These are phyloP conservation scores for Pelargonium citronellum DNA, from an alignment of 441 rosid species.

Conservation along the genomic window DNA sequence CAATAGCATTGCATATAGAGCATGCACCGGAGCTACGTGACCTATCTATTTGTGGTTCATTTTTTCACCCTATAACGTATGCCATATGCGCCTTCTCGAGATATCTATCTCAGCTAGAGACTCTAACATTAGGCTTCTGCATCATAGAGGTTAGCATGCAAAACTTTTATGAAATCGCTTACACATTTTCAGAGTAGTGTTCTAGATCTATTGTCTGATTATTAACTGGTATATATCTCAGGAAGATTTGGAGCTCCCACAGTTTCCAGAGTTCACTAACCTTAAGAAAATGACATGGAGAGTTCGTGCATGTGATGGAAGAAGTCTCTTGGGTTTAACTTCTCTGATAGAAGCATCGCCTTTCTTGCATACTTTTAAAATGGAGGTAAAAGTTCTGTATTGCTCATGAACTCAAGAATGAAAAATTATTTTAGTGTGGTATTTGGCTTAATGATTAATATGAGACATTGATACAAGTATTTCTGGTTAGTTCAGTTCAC, in stretches of 20 bases:
- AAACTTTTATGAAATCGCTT: background rate
- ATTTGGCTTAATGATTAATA: background rate
- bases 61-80: constrained; percentile 6
- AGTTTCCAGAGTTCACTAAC: constrained; percentile 9
- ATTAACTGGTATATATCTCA: background rate
- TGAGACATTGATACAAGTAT: background rate
- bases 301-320: constrained; percentile 10
- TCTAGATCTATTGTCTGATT: background rate
- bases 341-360: constrained; percentile 13
- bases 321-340: constrained; percentile 12
- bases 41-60: constrained; percentile 9
- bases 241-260: constrained; percentile 11
- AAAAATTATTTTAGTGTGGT: background rate
- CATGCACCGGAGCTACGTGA: constrained; percentile 13
- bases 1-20: background rate
- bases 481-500: background rate
- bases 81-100: constrained; percentile 6
- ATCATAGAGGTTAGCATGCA: constrained; percentile 5
- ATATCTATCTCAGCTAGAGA: constrained; percentile 17
- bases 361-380: constrained; percentile 5
- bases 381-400: constrained; percentile 7
- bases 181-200: background rate
- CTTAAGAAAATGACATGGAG: constrained; percentile 6
- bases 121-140: constrained; percentile 15
- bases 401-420: background rate